Evolutionary conservation across 1,284 basidiomycete species (phyloP).

Genomic region (Cryptococcus maquisensis): DNA sequence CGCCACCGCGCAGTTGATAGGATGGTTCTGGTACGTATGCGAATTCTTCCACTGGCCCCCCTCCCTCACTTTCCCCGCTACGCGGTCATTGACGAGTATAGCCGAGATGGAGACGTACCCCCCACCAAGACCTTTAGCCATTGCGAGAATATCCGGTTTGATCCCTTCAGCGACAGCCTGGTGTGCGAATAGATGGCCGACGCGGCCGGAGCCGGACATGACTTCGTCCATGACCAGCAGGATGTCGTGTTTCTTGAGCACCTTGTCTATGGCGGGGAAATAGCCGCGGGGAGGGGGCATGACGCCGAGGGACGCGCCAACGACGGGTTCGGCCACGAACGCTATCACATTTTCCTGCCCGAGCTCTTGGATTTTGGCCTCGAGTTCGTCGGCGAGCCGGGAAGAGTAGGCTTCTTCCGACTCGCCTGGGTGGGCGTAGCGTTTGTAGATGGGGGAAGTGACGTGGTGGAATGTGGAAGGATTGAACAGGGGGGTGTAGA

Average conservation of each 20-base stretch:
- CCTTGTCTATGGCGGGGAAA: conserved; percentile 65
- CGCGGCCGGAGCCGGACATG: conserved; percentile 79
- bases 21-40: conserved; percentile 80
- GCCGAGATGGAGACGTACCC: conserved; percentile 80
- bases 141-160: conserved; percentile 69
- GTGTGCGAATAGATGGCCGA: conserved; percentile 63
- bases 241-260: conserved; percentile 76
- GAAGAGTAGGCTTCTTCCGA: conserved; percentile 72
- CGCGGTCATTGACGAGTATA: conserved; percentile 64
- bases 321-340: conserved; percentile 49
- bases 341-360: conserved; percentile 66
- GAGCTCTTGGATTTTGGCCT: conserved; percentile 73
- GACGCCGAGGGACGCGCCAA: conserved; percentile 70
- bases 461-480: conserved; percentile 28
- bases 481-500: conserved; percentile 61
- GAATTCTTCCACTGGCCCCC: conserved; percentile 60
- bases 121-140: conserved; percentile 83
- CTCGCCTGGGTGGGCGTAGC: conserved; percentile 64
- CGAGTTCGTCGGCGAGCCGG: conserved; percentile 69
- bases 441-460: conserved; percentile 66
- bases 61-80: conserved; percentile 61
- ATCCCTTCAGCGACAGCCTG: conserved; percentile 55
- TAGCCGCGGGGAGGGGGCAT: conserved; percentile 40
- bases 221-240: conserved; percentile 80
- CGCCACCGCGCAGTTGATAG: conserved; percentile 68